Evolutionary conservation across 306 rosid genomes (phyloP).

Genomic region (Bauhinia variegata): DNA sequence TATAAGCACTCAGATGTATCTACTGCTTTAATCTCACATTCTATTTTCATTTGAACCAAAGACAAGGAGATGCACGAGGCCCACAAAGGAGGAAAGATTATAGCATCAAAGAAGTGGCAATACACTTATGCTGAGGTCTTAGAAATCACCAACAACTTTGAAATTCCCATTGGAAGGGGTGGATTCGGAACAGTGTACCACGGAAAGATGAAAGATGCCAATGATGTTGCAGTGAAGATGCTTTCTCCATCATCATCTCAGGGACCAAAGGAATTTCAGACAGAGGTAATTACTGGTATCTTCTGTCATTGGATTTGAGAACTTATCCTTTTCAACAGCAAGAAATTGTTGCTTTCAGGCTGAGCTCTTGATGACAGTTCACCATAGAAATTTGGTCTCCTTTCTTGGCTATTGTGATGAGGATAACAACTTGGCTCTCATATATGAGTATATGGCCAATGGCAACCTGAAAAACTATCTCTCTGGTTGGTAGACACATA

Average conservation of each 20-base stretch:
- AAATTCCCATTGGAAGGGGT: conserved; percentile 60
- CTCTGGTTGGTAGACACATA: conserved; percentile 40
- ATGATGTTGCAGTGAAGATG: conserved; percentile 65
- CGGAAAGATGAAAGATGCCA: conserved; percentile 62
- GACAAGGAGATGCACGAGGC: conserved; percentile 34
- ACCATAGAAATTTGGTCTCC: conserved; percentile 63
- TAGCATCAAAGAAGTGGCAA: conserved; percentile 64
- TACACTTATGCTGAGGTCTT: conserved; percentile 51
- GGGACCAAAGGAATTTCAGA: conserved; percentile 70
- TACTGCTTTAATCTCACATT: not conserved
- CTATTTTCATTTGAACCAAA: conserved; percentile 21
- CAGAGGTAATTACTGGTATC: conserved; percentile 56
- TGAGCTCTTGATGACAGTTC: conserved; percentile 63
- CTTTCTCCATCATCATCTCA: conserved; percentile 72
- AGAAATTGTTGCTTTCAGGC: conserved; percentile 51
- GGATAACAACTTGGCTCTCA: conserved; percentile 58
- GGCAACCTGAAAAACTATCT: conserved; percentile 62
- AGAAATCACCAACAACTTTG: conserved; percentile 58
- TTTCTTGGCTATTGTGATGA: conserved; percentile 63
- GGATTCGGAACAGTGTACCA: conserved; percentile 67
- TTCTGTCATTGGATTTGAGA: conserved; percentile 4
- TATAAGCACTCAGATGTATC: not conserved
- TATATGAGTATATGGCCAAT: conserved; percentile 65
- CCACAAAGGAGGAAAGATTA: conserved; percentile 37
- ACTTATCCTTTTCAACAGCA: conserved; percentile 12